Percentiles rank a stretch among this genome's conserved stretches.
Conservation (phyloP, 2,329 filamentous ascomycete genomes). For the Ascosphaera pollenicola region DNA sequence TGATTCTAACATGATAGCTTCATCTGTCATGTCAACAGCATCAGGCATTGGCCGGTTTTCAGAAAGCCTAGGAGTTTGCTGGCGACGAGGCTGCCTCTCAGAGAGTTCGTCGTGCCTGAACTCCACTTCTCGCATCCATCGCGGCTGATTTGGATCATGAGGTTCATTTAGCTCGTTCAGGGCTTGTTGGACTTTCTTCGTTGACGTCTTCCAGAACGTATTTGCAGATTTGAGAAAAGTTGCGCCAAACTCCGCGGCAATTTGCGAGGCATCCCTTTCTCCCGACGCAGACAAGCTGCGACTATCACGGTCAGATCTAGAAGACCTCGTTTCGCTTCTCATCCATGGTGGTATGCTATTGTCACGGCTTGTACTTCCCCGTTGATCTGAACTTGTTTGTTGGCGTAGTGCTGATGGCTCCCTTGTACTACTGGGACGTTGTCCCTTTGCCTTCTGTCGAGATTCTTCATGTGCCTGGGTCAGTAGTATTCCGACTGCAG, state of each 20-base stretch:
- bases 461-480: conserved; percentile 78
- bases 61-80: conserved; percentile 3
- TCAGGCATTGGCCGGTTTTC: conserved; percentile 5
- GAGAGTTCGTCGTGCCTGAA: background rate
- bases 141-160: conserved; percentile 61
- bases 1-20: conserved; percentile 54
- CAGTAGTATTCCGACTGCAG: conserved; percentile 69
- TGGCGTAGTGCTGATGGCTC: conserved; percentile 5
- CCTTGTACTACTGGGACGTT: conserved; percentile 3
- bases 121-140: conserved; percentile 72
- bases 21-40: conserved; percentile 11
- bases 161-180: conserved; percentile 63
- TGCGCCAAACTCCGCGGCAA: conserved; percentile 60
- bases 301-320: conserved; percentile 4
- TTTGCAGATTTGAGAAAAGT: conserved; percentile 86
- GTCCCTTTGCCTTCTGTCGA: conserved; percentile 38
- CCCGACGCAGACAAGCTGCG: conserved; percentile 19
- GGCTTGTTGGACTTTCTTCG: conserved; percentile 81
- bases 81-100: conserved; percentile 3
- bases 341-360: conserved; percentile 36
- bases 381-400: conserved; percentile 7
- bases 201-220: conserved; percentile 81
- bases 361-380: conserved; percentile 8
- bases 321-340: conserved; percentile 28
- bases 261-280: conserved; percentile 57